Evolutionary conservation across 2,329 filamentous ascomycete genomes (phyloP).

Genomic region (Knufia petricola): DNA sequence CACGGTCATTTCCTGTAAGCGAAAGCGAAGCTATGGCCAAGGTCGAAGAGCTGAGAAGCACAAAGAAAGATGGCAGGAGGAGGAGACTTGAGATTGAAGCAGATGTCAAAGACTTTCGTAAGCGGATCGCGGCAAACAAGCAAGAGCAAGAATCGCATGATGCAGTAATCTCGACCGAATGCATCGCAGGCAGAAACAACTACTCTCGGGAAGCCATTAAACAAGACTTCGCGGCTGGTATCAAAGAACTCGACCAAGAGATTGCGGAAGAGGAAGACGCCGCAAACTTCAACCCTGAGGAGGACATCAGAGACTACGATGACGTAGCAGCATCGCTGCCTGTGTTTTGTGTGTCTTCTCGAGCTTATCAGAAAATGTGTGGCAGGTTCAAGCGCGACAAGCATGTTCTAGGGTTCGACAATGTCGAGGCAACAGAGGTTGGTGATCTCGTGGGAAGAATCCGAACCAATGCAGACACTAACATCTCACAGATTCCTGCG

Average conservation of each 20-base stretch:
- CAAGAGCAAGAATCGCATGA: slow-evolving; percentile 27
- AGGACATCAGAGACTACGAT: slow-evolving; percentile 49
- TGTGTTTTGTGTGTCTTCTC: slow-evolving; percentile 57
- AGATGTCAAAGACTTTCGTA: slow-evolving; percentile 21
- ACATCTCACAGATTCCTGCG: slow-evolving; percentile 36
- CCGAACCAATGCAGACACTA: too few species aligned
- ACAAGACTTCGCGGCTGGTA: slow-evolving; percentile 50
- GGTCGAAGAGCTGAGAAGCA: slow-evolving; percentile 34
- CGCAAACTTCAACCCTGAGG: slow-evolving; percentile 44
- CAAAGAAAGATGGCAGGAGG: slow-evolving; percentile 34
- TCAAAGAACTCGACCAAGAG: slow-evolving; percentile 53
- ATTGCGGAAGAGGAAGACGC: slow-evolving; percentile 39
- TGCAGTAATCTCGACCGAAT: slow-evolving; percentile 25
- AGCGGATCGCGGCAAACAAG: slow-evolving; percentile 24
- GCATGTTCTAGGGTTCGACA: slow-evolving; percentile 43
- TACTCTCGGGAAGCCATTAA: slow-evolving; percentile 48
- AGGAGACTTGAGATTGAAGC: slow-evolving; percentile 22
- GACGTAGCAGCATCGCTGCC: slow-evolving; percentile 46
- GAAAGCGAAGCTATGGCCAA: slow-evolving; percentile 33
- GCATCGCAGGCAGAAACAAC: slow-evolving; percentile 48
- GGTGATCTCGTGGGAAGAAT: too few species aligned
- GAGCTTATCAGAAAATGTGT: slow-evolving; percentile 52
- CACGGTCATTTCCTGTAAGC: slow-evolving; percentile 25
- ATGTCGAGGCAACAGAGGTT: slow-evolving; percentile 45
- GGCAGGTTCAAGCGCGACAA: slow-evolving; percentile 46